Percentiles rank a stretch among this genome's conserved stretches.
Conservation (phyloP, 2,329 filamentous ascomycete genomes). For the Apiospora phragmitis region DNA sequence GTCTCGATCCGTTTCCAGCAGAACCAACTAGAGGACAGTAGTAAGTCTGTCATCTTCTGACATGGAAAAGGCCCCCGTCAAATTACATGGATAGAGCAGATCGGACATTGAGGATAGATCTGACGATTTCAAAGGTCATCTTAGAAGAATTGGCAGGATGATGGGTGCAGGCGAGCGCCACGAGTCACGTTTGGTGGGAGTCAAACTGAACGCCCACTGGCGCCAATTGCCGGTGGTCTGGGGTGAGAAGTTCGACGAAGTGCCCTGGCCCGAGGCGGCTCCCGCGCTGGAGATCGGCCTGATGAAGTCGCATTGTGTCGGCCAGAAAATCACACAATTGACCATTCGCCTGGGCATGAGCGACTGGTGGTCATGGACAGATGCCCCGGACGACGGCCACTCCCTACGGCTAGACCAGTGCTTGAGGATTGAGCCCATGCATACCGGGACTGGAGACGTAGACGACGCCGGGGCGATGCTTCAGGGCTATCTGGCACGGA, state of each 20-base stretch:
- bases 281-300: neutral
- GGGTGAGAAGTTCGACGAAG: constrained; percentile 10
- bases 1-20: constrained; percentile 27
- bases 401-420: constrained; percentile 16
- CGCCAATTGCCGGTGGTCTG: neutral
- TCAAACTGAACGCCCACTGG: neutral
- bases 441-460: constrained; percentile 21
- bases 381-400: constrained; percentile 14
- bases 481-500: constrained; percentile 25
- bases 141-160: neutral
- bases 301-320: neutral
- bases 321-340: constrained; percentile 24
- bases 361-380: constrained; percentile 29
- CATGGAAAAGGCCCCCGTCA: neutral
- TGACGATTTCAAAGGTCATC: neutral
- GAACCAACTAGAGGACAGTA: constrained; percentile 20
- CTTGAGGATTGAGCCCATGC: constrained; percentile 28
- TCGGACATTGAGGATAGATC: neutral
- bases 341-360: constrained; percentile 26
- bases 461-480: constrained; percentile 22
- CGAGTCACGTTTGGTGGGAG: constrained; percentile 17
- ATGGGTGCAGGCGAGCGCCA: constrained; percentile 18
- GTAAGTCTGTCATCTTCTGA: constrained; percentile 22
- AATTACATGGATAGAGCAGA: neutral
- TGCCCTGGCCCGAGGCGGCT: neutral